A percentile compares a stretch with the other conserved stretches of the same genome.
Conservation (phyloP, 306 rosid genomes). For the Rosa chinensis region DNA sequence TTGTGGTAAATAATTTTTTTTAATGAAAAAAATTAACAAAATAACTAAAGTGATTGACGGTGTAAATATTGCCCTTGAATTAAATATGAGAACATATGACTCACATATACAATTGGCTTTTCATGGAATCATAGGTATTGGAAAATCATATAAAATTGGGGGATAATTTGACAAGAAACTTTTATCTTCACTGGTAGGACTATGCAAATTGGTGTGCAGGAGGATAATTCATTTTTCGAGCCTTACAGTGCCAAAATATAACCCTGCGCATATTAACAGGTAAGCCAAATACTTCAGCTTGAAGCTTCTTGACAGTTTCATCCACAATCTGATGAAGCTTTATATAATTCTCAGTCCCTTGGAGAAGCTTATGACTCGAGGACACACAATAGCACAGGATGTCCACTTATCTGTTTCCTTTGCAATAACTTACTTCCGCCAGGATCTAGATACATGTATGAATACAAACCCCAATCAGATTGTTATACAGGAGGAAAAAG, state of each 20-base stretch:
- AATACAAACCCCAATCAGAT: constrained; percentile 15
- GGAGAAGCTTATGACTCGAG: constrained; percentile 77
- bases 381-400: constrained; percentile 79
- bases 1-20: too few relatives aligned
- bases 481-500: background rate
- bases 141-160: background rate
- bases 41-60: too few relatives aligned
- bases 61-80: background rate
- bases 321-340: constrained; percentile 56
- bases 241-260: constrained; percentile 74
- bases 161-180: constrained; percentile 39
- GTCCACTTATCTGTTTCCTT: constrained; percentile 89
- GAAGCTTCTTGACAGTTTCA: constrained; percentile 77
- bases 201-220: constrained; percentile 40
- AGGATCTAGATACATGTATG: constrained; percentile 54
- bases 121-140: background rate
- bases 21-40: too few relatives aligned
- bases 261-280: constrained; percentile 86
- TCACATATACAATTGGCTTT: background rate
- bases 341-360: constrained; percentile 58
- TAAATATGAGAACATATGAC: background rate
- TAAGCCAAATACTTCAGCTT: constrained; percentile 70
- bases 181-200: constrained; percentile 43
- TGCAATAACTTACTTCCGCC: constrained; percentile 62
- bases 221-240: constrained; percentile 35